Evolutionary conservation across 2,329 filamentous ascomycete species (phyloP).

Genomic region (Phyllosticta citribraziliensis): DNA sequence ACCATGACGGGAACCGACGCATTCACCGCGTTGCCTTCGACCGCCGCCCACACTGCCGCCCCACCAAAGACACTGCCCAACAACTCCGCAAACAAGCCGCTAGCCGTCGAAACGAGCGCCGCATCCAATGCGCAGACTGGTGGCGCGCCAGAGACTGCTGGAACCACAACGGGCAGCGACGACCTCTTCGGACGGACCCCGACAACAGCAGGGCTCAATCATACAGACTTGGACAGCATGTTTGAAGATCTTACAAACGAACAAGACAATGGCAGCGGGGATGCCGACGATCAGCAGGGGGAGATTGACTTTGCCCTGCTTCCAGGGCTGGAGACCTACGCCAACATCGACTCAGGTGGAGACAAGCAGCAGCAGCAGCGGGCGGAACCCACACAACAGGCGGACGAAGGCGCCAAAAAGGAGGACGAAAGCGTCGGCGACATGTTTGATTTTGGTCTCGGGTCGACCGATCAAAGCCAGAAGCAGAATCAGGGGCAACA

Average conservation of each 20-base stretch:
- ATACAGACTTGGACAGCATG: constrained; percentile 27
- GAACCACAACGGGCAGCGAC: constrained; percentile 14
- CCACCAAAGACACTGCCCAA: constrained; percentile 1
- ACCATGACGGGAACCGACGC: neutral
- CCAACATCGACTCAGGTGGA: constrained; percentile 17
- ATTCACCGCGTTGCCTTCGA: neutral
- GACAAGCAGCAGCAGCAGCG: neutral
- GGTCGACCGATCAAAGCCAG: neutral
- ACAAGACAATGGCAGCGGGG: constrained; percentile 1
- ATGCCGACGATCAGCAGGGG: constrained; percentile 12
- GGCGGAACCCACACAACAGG: neutral
- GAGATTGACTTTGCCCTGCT: constrained; percentile 27
- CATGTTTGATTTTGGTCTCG: neutral
- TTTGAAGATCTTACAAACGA: constrained; percentile 9
- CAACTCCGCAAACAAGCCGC: constrained; percentile 13
- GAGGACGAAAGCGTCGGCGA: constrained; percentile 6
- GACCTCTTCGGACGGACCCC: constrained; percentile 24
- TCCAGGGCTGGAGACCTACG: constrained; percentile 33
- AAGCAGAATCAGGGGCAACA: neutral
- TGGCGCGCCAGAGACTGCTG: neutral
- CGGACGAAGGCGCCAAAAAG: neutral
- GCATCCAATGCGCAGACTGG: neutral
- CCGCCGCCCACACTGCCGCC: constrained; percentile 2
- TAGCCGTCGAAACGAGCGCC: constrained; percentile 7
- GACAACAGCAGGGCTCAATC: constrained; percentile 19